Percentiles rank a stretch among this genome's conserved stretches.
Evolutionary conservation across 2,329 filamentous ascomycete genomes (phyloP).

Genomic region (Corinectria fuckeliana): DNA sequence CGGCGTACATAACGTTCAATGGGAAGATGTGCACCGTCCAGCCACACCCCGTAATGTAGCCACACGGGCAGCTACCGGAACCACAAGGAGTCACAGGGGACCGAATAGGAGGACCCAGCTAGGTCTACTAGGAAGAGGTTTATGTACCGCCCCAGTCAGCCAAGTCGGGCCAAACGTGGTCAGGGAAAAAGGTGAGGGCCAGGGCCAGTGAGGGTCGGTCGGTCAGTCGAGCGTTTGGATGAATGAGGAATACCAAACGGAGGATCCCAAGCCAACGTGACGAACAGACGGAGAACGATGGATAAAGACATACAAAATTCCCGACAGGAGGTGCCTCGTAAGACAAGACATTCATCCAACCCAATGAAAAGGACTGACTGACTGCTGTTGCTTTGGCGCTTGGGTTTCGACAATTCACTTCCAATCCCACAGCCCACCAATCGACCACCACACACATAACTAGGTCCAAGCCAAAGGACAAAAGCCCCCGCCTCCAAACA

Average conservation of each 20-base stretch:
- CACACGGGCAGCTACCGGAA: background rate
- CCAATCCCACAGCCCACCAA: background rate
- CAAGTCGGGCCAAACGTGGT: background rate
- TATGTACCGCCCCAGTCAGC: conserved; percentile 5
- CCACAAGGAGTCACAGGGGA: conserved; percentile 5
- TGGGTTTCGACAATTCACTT: conserved; percentile 1
- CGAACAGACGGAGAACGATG: background rate
- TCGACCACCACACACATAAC: background rate
- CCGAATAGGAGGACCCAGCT: background rate
- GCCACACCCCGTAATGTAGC: conserved; percentile 1
- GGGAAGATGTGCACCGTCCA: background rate
- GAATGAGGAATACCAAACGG: background rate
- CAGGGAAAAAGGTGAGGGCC: background rate
- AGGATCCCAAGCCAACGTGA: background rate
- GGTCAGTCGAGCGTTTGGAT: background rate
- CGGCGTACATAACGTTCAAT: background rate
- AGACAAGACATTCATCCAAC: background rate
- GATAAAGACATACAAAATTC: background rate
- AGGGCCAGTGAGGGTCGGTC: background rate
- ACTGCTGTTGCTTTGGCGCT: background rate
- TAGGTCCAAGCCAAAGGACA: background rate
- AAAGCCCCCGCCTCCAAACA: background rate
- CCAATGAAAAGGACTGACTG: background rate
- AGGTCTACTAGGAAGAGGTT: background rate
- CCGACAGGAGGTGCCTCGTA: background rate